Base-by-base conservation (phyloP, 2,329 filamentous ascomycete genomes). In the Parastagonospora avenae region DNA sequence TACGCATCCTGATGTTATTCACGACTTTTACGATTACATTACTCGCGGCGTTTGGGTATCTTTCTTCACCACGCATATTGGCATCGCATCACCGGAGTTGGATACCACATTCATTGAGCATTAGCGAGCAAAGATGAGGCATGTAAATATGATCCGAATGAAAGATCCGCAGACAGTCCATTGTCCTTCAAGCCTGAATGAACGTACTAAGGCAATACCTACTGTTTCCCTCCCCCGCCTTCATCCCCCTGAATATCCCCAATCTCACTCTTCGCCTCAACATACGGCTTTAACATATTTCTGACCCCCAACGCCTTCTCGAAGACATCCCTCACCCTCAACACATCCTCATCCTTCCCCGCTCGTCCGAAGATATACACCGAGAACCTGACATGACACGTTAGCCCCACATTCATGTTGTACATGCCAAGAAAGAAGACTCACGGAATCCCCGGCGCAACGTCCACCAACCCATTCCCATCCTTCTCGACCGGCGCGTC, bases 371-470 rank as follows among this genome's bases (percentile, higher is more conserved):
- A 60, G 10, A 53, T 24, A 16, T 49, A 60, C 5, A 35, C 47
- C 1, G 51, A 60, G 7, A 57, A 47, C 14, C 54, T 54, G 24
- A 9, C 15, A 1, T 15, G 12, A 4, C 24, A 39, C n/a, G n/a
- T n/a, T n/a, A n/a, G n/a, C n/a, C n/a, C n/a, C 16, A 8, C 0
- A 29, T 55, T 11, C 48, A 41, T 7, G 40, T 14, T n/a, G 5
- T 12, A 8, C 10, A 10, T 10, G 29, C 10, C 14, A 8, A 14
- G 4, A n/a, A 37, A 19, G 27, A 16, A 27, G 11, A 48, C 48
- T 47, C 42, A 85, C 11, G 74, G 75, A 2, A 83, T 66, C 14
- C 82, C 81, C 0, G 84, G 83, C 0, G 74, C 83, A 0, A 67
- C 70, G 3, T 69, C 62, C 19, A 24, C 19, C 19, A 24, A 24